These are phyloP conservation scores for Oryza australiensis DNA, from an alignment of 176 grass and related monocot genomes.

Conservation along the genomic window DNA sequence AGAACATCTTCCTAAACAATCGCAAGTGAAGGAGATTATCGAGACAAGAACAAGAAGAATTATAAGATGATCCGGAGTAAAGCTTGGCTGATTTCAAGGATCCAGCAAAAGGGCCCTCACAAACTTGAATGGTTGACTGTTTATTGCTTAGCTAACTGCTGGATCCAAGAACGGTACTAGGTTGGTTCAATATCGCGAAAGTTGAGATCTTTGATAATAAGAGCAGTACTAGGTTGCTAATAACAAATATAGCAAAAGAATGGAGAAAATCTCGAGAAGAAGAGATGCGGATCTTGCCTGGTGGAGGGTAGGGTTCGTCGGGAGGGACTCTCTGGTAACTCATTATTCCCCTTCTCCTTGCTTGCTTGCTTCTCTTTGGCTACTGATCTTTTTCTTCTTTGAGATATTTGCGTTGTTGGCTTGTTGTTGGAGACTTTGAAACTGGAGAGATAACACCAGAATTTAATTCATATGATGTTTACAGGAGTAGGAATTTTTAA, in stretches of 20 bases:
- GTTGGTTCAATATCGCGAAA: not conserved
- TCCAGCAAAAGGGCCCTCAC: not conserved
- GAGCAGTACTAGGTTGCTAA: not conserved
- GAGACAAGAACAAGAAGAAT: not conserved
- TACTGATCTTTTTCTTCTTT: not conserved
- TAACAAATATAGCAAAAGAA: not conserved
- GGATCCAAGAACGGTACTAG: not conserved
- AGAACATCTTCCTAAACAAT: not conserved
- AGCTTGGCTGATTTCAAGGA: not conserved
- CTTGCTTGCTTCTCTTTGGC: not conserved
- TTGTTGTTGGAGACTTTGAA: not conserved
- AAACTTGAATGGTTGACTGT: not conserved
- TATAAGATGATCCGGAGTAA: not conserved
- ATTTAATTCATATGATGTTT: not conserved
- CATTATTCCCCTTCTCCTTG: not conserved
- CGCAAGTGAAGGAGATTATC: not conserved
- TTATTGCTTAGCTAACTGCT: not conserved
- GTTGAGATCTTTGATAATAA: not conserved
- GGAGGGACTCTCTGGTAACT: conserved; percentile 37
- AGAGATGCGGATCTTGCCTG: conserved; percentile 33
- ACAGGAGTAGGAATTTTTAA: not conserved
- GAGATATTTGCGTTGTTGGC: not conserved
- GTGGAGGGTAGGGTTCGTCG: conserved; percentile 38
- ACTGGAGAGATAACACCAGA: not conserved
- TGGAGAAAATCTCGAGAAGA: not conserved